phyloP scores from a whole-genome alignment of 2,329 filamentous ascomycete genomes.

The Nigrospora sphaerica region DNA sequence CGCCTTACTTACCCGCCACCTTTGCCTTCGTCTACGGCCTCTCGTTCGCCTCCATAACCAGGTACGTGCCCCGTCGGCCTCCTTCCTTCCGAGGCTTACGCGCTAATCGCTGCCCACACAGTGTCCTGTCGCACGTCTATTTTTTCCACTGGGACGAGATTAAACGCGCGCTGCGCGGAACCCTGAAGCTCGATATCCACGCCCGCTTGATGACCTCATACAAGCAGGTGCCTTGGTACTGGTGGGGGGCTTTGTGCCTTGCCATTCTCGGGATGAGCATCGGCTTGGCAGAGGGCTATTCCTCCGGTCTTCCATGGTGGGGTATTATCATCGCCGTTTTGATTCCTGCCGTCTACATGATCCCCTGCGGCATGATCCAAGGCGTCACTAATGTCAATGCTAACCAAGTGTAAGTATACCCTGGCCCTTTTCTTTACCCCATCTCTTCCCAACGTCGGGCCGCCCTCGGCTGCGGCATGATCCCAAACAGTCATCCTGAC shows the following conservation, averaged over 20 bases:
- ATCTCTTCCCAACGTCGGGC: too few relatives aligned
- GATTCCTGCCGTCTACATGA: slow-evolving; percentile 35
- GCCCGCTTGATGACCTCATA: slow-evolving; percentile 47
- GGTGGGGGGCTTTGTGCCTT: slow-evolving; percentile 36
- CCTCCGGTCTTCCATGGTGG: slow-evolving; percentile 36
- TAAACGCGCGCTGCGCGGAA: slow-evolving; percentile 15
- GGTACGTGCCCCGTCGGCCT: slow-evolving; percentile 6
- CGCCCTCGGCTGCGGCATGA: too few relatives aligned
- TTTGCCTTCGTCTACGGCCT: slow-evolving; percentile 40
- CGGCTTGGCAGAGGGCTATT: slow-evolving; percentile 23
- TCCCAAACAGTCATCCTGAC: too few relatives aligned
- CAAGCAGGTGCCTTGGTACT: slow-evolving; percentile 44
- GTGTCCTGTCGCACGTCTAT: slow-evolving; percentile 28
- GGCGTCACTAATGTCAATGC: slow-evolving; percentile 39
- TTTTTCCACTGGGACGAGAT: slow-evolving; percentile 34
- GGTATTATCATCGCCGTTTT: slow-evolving; percentile 35
- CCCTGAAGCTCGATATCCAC: slow-evolving; percentile 34
- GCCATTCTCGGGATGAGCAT: slow-evolving; percentile 33
- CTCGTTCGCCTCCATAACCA: slow-evolving; percentile 44
- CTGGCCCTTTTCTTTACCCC: too few relatives aligned
- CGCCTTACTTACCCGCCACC: slow-evolving; percentile 42
- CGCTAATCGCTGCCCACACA: slow-evolving; percentile 5
- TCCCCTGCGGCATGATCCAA: slow-evolving; percentile 39
- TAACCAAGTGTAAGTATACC: slow-evolving; percentile 36
- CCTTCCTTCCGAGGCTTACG: too few relatives aligned